phyloP scores from a whole-genome alignment of 257 asterid species.

The Plectranthus barbatus region DNA sequence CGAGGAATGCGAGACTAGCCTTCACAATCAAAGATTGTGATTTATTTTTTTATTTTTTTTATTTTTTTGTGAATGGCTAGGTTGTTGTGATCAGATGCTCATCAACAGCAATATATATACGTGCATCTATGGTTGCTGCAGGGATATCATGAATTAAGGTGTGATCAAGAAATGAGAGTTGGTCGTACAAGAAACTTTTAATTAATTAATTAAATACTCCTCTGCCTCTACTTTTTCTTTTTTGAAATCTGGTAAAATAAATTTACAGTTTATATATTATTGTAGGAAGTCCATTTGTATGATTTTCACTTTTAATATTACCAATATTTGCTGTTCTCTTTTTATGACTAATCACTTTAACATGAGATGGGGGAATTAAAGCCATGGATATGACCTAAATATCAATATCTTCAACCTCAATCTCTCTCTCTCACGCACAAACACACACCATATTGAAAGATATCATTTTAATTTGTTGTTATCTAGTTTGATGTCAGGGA shows the following conservation, averaged over 20 bases:
- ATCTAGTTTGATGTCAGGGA: constrained; percentile 20
- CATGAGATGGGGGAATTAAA: neutral
- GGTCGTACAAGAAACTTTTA: neutral
- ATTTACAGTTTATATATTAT: no score
- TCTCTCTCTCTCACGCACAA: neutral
- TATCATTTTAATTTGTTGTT: neutral
- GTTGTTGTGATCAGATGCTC: constrained; percentile 20
- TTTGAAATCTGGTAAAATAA: no score
- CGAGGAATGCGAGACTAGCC: no score
- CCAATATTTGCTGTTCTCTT: constrained; percentile 13
- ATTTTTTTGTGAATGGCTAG: neutral
- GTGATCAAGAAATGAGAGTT: no score
- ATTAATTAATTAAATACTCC: neutral
- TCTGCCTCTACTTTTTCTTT: neutral
- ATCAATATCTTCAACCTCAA: constrained; percentile 10
- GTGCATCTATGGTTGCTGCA: neutral
- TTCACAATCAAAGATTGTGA: constrained; percentile 22
- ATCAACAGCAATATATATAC: constrained; percentile 17
- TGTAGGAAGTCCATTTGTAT: no score
- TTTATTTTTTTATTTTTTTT: constrained; percentile 16
- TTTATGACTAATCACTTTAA: constrained; percentile 11
- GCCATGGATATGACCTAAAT: constrained; percentile 24
- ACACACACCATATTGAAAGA: neutral
- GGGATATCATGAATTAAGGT: constrained; percentile 5
- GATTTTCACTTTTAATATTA: neutral